These are phyloP conservation scores for Ogataea degrootiae DNA, from an alignment of 805 yeast genomes.

Conservation along the genomic window DNA sequence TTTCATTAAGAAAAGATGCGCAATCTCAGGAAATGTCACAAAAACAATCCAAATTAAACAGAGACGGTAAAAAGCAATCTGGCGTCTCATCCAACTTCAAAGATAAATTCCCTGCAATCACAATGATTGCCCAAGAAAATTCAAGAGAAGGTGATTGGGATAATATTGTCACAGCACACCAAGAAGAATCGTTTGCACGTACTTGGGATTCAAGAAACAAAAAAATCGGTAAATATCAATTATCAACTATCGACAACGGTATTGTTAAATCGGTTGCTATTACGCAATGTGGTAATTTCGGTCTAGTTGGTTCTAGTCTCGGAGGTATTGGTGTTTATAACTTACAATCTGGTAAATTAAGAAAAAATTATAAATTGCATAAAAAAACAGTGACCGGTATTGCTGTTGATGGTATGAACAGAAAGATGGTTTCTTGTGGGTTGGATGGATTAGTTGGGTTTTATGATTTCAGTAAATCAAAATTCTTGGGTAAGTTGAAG, in stretches of 20 bases:
- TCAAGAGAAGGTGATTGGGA: constrained; percentile 91
- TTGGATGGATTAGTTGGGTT: constrained; percentile 87
- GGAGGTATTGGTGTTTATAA: constrained; percentile 88
- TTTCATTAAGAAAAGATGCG: constrained; percentile 91
- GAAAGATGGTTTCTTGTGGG: constrained; percentile 80
- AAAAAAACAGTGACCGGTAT: constrained; percentile 84
- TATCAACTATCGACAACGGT: constrained; percentile 75
- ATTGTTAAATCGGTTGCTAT: constrained; percentile 65
- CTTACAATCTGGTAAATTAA: constrained; percentile 81
- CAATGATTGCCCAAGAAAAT: constrained; percentile 64
- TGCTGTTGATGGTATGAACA: constrained; percentile 85
- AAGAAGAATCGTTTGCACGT: constrained; percentile 75
- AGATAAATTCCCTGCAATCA: constrained; percentile 75
- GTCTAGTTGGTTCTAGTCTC: constrained; percentile 77
- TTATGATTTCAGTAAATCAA: constrained; percentile 73
- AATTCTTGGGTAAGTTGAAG: constrained; percentile 58
- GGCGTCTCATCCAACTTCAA: constrained; percentile 51
- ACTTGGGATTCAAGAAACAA: constrained; percentile 84
- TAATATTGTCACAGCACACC: constrained; percentile 83
- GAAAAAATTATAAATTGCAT: constrained; percentile 67
- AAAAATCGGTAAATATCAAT: constrained; percentile 69
- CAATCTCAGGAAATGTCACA: constrained; percentile 94
- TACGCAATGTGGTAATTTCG: constrained; percentile 95
- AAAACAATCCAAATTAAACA: constrained; percentile 41
- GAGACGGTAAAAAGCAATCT: constrained; percentile 46